Evolutionary conservation across 1,139 yeast species (phyloP), one percentile per base, ranked within the genome.

Genomic region (Blastobotrys ciferrii): DNA sequence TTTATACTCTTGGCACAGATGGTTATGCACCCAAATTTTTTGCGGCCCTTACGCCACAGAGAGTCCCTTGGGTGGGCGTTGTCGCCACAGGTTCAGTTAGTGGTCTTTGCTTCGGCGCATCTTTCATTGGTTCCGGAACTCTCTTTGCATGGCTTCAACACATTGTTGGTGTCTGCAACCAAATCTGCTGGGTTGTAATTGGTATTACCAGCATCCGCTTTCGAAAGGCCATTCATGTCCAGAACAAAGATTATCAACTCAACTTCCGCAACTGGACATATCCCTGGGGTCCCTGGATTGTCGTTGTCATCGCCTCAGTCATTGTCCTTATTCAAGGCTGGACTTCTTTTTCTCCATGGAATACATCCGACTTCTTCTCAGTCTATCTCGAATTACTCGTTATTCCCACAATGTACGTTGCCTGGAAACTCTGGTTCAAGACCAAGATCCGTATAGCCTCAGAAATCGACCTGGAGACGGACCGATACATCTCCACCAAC

Each of bases 141-240:
- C 76, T 82, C 1, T 82, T 82, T 70, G 71, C 76, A 12, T 82
- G 87, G 87, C 71, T 82, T 49, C 77, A 81, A 58, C 77, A 86
- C 20, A 63, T 84, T 25, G 83, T 87, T 48, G 82, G 85, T 2
- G 75, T 80, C 12, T 79, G 81, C 9, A 66, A 76, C 54, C 82
- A 62, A 72, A 80, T 47, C 68, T 82, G 49, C 66, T 82, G 67
- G 81, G 77, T 67, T 73, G 79, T 47, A 74, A 86, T 86, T 65
- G 73, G 72, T 52, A 46, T 61, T 43, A 61, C 68, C 3, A 58
- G 63, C 70, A 74, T 53, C 67, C 77, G 56, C 72, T 82, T 51
- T 70, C 78, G 74, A 62, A 60, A 32, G 58, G 71, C 43, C 75
- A 74, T 63, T 74, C 77, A 30, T 11, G 49, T 42, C 4, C 66